These are phyloP conservation scores for Biancaea sappan DNA, from an alignment of 306 rosid genomes.

Conservation along the genomic window DNA sequence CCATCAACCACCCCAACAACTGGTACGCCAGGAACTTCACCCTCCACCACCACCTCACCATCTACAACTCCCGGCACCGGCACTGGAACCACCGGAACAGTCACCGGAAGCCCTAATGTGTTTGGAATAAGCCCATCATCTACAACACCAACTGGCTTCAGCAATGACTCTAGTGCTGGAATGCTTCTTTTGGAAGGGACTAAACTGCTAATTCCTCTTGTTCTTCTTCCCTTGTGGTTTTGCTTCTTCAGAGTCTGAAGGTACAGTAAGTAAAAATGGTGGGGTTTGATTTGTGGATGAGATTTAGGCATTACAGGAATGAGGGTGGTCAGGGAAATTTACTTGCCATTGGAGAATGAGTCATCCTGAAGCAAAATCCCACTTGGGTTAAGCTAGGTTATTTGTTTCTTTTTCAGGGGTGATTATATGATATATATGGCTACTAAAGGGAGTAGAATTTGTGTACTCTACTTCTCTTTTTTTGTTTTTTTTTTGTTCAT, in stretches of 20 bases:
- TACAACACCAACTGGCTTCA: constrained; percentile 41
- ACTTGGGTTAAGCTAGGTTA: constrained; percentile 49
- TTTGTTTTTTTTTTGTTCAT: constrained; percentile 14
- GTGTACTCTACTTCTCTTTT: too few relatives aligned
- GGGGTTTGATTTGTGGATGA: constrained; percentile 44
- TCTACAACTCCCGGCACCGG: constrained; percentile 26
- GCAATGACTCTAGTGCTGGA: constrained; percentile 23
- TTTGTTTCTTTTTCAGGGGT: constrained; percentile 63
- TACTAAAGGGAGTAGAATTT: constrained; percentile 44
- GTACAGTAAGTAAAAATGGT: background rate
- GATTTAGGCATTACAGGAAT: constrained; percentile 22
- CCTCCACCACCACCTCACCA: constrained; percentile 42
- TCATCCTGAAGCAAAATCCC: constrained; percentile 57
- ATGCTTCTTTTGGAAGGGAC: constrained; percentile 33
- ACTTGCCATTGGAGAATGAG: constrained; percentile 2
- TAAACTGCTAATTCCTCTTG: constrained; percentile 26
- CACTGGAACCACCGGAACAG: background rate
- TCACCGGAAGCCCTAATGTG: constrained; percentile 47
- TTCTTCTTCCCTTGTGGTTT: constrained; percentile 40
- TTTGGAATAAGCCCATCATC: constrained; percentile 74
- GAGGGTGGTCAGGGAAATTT: constrained; percentile 40
- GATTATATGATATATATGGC: constrained; percentile 40
- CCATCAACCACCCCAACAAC: constrained; percentile 39
- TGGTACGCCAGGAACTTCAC: constrained; percentile 40
- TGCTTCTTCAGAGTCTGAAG: constrained; percentile 42